These are phyloP conservation scores for Solioccasus polychromus DNA, from an alignment of 768 basidiomycete genomes.

Conservation along the genomic window DNA sequence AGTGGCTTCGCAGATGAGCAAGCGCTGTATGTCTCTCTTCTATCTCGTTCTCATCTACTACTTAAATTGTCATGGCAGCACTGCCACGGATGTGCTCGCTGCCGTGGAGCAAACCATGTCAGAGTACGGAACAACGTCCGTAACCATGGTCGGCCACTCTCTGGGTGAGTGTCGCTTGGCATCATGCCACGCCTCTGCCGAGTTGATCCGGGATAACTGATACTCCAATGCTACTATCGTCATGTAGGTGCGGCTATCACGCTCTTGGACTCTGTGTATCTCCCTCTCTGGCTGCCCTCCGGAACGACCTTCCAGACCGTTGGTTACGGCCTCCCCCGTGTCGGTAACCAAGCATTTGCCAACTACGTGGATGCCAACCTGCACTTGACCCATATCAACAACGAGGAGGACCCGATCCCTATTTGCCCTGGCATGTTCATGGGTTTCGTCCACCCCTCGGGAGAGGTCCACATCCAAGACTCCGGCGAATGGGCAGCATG, in stretches of 20 bases:
- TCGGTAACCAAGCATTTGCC: constrained; percentile 61
- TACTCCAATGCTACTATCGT: neutral
- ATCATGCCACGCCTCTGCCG: no score
- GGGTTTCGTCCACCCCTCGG: constrained; percentile 38
- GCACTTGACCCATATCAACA: constrained; percentile 53
- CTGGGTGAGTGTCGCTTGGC: constrained; percentile 24
- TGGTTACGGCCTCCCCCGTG: constrained; percentile 37
- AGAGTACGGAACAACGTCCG: constrained; percentile 30
- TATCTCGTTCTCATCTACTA: neutral
- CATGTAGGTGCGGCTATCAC: constrained; percentile 34
- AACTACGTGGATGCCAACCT: constrained; percentile 49
- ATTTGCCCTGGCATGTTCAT: constrained; percentile 34
- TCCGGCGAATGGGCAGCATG: constrained; percentile 52
- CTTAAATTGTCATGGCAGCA: constrained; percentile 22
- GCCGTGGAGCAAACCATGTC: constrained; percentile 44
- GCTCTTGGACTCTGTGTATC: constrained; percentile 40
- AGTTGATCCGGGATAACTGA: neutral
- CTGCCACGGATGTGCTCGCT: constrained; percentile 39
- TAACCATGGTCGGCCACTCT: constrained; percentile 48
- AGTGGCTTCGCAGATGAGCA: constrained; percentile 47
- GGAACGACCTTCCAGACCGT: constrained; percentile 32
- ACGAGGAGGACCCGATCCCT: constrained; percentile 42
- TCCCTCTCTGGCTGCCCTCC: constrained; percentile 36
- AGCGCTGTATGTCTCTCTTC: constrained; percentile 36
- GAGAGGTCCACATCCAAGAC: constrained; percentile 45